Evolutionary conservation across 805 yeast species (phyloP), one percentile per base, ranked within the genome.

Genomic region (Wickerhamiella azymoides): DNA sequence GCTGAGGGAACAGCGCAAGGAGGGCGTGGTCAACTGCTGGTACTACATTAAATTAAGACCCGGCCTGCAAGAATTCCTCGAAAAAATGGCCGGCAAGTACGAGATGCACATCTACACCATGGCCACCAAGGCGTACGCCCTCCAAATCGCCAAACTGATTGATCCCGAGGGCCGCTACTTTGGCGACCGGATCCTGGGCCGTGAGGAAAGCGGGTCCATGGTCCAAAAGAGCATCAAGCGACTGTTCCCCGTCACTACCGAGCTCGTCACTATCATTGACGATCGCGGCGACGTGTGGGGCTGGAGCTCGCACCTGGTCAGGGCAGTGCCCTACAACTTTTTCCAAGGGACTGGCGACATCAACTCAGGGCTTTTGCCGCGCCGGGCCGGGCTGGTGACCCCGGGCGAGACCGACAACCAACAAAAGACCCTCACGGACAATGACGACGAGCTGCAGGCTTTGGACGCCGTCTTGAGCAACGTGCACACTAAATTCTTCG

Each of bases 231-330:
- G 89, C 32, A 67, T 92, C 49, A 80, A 82, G 57, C 69, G 97
- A 50, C 68, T 92, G 46, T 92, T 92, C 56, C 98, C 98, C 0
- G 94, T 89, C 2, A 95, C 89, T 53, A 94, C 94, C 19, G 80
- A 94, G 14, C 82, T 92, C 94, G 98, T 92, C 27, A 92, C 84
- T 2, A 80, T 92, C 39, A 92, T 92, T 49, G 98, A 92, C 62
- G 98, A 92, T 62, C 74, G 98, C 60, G 98, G 96, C 2, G 98
- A 92, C 62, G 98, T 92, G 17, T 92, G 98, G 98, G 84, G 83
- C 57, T 92, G 98, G 98, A 83, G 85, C 53, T 78, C 81, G 10
- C 88, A 92, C 59, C 66, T 92, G 54, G 77, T 92, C 48, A 84
- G 89, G 62, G 97, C 89, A 5, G 81, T 86, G 1, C 98, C 98